Evolutionary conservation across 805 yeast genomes (phyloP).

Genomic region (Brettanomyces sp.): DNA sequence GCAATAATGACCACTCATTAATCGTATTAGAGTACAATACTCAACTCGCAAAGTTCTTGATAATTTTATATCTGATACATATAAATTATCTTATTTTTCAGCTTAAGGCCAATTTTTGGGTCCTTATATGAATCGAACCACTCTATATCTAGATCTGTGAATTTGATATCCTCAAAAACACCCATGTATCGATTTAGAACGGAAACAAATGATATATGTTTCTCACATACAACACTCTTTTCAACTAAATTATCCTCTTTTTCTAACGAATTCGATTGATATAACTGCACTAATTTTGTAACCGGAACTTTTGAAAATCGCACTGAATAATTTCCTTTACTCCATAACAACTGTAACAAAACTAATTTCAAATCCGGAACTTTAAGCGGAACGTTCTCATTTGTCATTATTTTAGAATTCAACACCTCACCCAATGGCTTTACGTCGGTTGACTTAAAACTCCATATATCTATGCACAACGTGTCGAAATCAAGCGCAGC

Average conservation of each 20-base stretch:
- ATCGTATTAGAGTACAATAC: too few relatives aligned
- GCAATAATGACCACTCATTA: too few relatives aligned
- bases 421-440: slow-evolving; percentile 5
- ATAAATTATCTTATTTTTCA: slow-evolving; percentile 15
- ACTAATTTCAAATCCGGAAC: slow-evolving; percentile 18
- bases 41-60: too few relatives aligned
- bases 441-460: slow-evolving; percentile 1
- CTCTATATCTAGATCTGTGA: slow-evolving; percentile 11
- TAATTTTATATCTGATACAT: slow-evolving; percentile 8
- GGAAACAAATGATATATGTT: slow-evolving; percentile 11
- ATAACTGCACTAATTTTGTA: neutral
- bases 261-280: neutral
- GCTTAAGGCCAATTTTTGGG: slow-evolving; percentile 12
- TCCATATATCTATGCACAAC: slow-evolving; percentile 16
- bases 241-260: neutral
- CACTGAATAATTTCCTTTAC: neutral
- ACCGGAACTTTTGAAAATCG: slow-evolving; percentile 1
- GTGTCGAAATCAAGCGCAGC: slow-evolving; percentile 13
- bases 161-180: slow-evolving; percentile 12
- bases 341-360: slow-evolving; percentile 18
- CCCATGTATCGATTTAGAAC: slow-evolving; percentile 13
- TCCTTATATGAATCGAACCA: slow-evolving; percentile 12
- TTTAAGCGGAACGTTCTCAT: slow-evolving; percentile 16
- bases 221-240: neutral
- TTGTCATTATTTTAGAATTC: slow-evolving; percentile 9